phyloP scores from a whole-genome alignment of 1,284 basidiomycete genomes.

The Phaffia rhodozyma region DNA sequence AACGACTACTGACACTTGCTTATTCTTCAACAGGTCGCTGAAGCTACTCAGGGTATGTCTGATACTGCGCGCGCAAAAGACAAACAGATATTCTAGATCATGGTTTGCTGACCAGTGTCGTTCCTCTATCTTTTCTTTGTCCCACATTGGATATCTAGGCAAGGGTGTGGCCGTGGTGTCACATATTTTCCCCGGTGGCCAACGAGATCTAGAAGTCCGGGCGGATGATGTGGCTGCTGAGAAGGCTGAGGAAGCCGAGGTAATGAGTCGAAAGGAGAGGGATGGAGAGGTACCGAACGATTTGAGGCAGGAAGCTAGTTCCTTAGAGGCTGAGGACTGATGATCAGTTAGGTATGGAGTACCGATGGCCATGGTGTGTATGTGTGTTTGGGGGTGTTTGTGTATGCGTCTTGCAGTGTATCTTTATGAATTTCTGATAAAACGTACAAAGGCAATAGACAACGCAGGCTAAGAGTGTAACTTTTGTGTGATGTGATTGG shows the following conservation, averaged over 20 bases:
- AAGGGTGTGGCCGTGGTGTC: conserved; percentile 2
- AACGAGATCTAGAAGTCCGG: not conserved
- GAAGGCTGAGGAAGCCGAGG: not conserved
- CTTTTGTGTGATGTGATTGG: no score
- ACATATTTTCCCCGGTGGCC: conserved; percentile 7
- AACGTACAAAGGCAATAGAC: no score
- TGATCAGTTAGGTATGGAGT: no score
- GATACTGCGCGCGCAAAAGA: not conserved
- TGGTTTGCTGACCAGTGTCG: not conserved
- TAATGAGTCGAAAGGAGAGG: not conserved
- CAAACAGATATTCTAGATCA: not conserved
- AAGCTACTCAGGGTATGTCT: conserved; percentile 8
- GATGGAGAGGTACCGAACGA: not conserved
- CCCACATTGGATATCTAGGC: not conserved
- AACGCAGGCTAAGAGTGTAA: no score
- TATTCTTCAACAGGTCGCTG: not conserved
- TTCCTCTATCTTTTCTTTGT: not conserved
- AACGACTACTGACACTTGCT: no score
- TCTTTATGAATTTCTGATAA: no score
- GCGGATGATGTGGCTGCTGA: conserved; percentile 3
- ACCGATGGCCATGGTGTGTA: no score
- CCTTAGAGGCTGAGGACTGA: no score
- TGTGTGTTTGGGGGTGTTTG: no score
- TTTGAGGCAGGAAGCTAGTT: not conserved
- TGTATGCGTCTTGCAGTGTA: no score